Conservation (phyloP, 345 rosid genomes). For the Ailanthus altissimus region DNA sequence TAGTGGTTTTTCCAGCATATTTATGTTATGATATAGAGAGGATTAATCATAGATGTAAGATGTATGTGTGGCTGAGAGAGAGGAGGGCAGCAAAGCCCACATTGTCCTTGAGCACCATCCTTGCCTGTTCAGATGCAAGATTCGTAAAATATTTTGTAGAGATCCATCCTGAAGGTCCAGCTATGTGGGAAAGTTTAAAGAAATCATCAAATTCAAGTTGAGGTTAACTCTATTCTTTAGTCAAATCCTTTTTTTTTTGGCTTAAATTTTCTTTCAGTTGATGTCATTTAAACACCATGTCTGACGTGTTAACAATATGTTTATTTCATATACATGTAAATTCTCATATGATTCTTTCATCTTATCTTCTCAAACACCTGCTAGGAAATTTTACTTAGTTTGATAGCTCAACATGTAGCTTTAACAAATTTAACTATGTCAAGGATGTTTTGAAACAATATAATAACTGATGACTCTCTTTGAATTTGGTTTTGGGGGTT, state of each 20-base stretch:
- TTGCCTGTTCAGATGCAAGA: constrained; percentile 70
- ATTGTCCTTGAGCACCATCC: constrained; percentile 64
- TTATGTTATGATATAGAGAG: constrained; percentile 63
- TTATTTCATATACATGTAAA: background rate
- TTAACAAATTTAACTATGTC: background rate
- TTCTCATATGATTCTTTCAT: background rate
- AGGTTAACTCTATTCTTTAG: constrained; percentile 6
- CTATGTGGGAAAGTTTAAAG: constrained; percentile 68
- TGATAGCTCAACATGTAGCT: background rate
- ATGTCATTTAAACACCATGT: background rate
- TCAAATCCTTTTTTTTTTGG: background rate
- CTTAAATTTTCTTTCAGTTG: background rate
- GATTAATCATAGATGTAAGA: constrained; percentile 54
- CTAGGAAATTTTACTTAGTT: background rate
- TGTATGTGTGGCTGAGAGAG: constrained; percentile 61
- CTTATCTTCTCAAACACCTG: constrained; percentile 1
- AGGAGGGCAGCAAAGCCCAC: constrained; percentile 50
- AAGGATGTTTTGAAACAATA: background rate
- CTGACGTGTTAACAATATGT: background rate
- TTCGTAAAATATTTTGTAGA: constrained; percentile 68
- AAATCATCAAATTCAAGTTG: constrained; percentile 34
- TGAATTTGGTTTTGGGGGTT: background rate
- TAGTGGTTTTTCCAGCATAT: constrained; percentile 65
- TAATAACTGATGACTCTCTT: background rate
- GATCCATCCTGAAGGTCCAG: constrained; percentile 76